Evolutionary conservation across 495 filamentous ascomycete genomes (phyloP), one percentile per base, ranked within the genome.

Genomic region (Aspergillus cavernicola): DNA sequence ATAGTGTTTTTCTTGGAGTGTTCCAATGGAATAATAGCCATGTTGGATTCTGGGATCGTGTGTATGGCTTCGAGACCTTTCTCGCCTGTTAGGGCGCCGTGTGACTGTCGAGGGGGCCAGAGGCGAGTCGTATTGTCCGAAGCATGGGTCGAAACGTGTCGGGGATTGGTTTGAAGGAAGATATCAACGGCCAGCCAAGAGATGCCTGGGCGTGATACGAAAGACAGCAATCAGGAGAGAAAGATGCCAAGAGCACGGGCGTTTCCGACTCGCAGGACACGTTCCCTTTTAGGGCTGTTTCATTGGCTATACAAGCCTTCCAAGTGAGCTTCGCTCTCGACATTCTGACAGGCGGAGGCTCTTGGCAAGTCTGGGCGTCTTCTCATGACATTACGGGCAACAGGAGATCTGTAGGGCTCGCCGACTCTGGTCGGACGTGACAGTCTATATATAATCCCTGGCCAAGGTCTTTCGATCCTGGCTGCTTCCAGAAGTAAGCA

Each of bases 261-360:
- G 26, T n/a, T 8, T 15, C 37, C 16, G 39, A 44, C 20, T 1
- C 10, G n/a, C 15, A 28, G 40, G n/a, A 35, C 56, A 59, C 56
- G 56, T 59, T 59, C 15, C 20, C 31, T 4, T 4, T 9, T 23
- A 15, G 28, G 19, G 24, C 23, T n/a, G 11, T 12, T 19, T 32
- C 8, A 57, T 55, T 59, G 51, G 56, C 46, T 18, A 22, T 23
- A 16, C 26, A 45, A 35, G 45, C 29, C 28, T 55, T 48, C 11
- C 18, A 35, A 8, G 4, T 26, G 37, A 51, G 46, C 50, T 46
- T 51, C 26, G 41, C 35, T 49, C 43, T 40, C 10, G n/a, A 8
- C 44, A 23, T 23, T 26, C 16, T 7, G 20, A 28, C 15, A 38
- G 28, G 46, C 51, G 56, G 56, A 55, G 28, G 4, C 16, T 18